Conservation (phyloP, 2,329 filamentous ascomycete genomes). For the Verticillium isaacii region DNA sequence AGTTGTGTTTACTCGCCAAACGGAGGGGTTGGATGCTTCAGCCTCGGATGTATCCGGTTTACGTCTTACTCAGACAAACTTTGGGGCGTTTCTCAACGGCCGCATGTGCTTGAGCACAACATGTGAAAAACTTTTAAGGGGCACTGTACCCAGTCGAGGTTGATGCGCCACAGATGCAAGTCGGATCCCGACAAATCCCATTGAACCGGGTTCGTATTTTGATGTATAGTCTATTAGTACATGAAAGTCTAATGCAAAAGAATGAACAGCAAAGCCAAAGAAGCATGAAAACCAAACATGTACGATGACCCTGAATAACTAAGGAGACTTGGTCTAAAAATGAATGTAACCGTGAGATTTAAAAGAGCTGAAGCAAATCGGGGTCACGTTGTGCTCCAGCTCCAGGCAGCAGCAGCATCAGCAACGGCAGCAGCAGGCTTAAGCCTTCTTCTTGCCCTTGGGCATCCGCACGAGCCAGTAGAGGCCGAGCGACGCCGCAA, state of each 20-base stretch:
- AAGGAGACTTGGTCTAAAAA: not conserved
- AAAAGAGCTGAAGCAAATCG: not conserved
- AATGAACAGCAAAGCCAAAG: not conserved
- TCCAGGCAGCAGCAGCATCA: not conserved
- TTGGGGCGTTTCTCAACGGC: too few species aligned
- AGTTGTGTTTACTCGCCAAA: not conserved
- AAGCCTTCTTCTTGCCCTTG: constrained; percentile 26
- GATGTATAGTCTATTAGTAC: not conserved
- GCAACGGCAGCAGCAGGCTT: not conserved
- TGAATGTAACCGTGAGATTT: not conserved
- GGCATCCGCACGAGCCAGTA: constrained; percentile 52
- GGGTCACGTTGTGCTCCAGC: not conserved
- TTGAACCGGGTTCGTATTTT: not conserved
- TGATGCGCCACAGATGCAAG: not conserved
- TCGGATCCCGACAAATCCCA: not conserved
- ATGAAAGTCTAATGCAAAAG: not conserved
- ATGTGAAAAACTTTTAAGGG: too few species aligned
- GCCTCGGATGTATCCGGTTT: too few species aligned
- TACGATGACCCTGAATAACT: not conserved
- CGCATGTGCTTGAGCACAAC: too few species aligned
- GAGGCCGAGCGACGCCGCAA: constrained; percentile 45
- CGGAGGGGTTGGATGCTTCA: not conserved
- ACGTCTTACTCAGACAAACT: too few species aligned
- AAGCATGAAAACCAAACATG: not conserved
- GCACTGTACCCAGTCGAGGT: not conserved